Conservation (phyloP, 805 yeast genomes). For the Saccharomycopsis amapae region DNA sequence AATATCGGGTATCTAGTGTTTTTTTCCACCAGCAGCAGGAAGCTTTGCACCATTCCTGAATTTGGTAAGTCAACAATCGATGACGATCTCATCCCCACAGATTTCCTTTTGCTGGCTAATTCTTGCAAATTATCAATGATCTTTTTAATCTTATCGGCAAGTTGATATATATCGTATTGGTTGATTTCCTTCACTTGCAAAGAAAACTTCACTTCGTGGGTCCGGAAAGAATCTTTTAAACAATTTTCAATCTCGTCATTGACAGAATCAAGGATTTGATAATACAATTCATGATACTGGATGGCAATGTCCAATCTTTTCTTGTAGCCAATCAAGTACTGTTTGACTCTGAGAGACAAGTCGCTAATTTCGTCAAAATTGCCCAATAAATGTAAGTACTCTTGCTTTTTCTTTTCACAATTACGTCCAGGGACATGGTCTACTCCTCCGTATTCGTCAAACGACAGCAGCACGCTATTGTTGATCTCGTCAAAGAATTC, state of each 20-base stretch:
- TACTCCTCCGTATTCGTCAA: neutral
- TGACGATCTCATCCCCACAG: neutral
- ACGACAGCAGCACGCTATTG: neutral
- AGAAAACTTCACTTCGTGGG: conserved; percentile 24
- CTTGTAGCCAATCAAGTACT: conserved; percentile 22
- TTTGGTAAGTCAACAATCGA: neutral
- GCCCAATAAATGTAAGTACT: conserved; percentile 22
- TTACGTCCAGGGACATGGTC: conserved; percentile 6
- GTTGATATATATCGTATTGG: neutral
- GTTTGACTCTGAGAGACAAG: conserved; percentile 26
- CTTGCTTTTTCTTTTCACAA: conserved; percentile 14
- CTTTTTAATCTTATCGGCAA: conserved; percentile 1
- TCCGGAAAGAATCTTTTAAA: conserved; percentile 22
- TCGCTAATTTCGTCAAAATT: conserved; percentile 27
- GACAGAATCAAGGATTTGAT: conserved; percentile 29
- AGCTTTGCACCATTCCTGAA: too few species aligned
- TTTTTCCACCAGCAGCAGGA: conserved; percentile 3
- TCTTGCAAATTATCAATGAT: conserved; percentile 4
- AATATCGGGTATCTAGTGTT: conserved; percentile 17
- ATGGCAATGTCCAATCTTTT: conserved; percentile 27
- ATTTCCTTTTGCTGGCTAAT: neutral
- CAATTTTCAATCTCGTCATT: conserved; percentile 27
- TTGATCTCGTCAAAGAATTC: conserved; percentile 9
- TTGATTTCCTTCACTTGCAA: conserved; percentile 20
- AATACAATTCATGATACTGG: conserved; percentile 29